phyloP scores from a whole-genome alignment of 768 basidiomycete genomes.

The Rhodotorula diobovata region DNA sequence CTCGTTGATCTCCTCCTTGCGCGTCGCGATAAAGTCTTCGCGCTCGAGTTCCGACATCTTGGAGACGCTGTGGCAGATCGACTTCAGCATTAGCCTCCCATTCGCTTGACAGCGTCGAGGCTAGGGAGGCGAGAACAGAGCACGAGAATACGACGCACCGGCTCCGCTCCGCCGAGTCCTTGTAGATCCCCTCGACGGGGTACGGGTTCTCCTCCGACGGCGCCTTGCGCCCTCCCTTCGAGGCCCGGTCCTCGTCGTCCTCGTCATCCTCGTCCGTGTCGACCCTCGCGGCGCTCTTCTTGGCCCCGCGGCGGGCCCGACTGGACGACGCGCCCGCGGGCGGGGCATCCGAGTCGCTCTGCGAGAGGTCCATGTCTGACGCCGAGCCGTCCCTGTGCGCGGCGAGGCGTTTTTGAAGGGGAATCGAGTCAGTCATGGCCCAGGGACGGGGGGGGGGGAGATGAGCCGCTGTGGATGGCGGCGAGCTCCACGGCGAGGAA shows the following conservation, averaged over 20 bases:
- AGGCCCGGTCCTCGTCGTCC: conserved; percentile 44
- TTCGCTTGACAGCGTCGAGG: no score
- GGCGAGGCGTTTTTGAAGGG: no score
- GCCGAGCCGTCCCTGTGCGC: conserved; percentile 19
- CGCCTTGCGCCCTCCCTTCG: no score
- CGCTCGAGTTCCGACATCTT: conserved; percentile 80
- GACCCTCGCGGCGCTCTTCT: conserved; percentile 20
- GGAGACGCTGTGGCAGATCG: conserved; percentile 58
- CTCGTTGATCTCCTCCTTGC: conserved; percentile 74
- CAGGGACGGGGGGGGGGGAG: not conserved
- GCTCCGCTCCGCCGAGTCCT: conserved; percentile 74
- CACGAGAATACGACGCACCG: conserved; percentile 55
- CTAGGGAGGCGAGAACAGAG: not conserved
- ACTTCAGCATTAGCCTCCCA: not conserved
- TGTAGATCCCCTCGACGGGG: conserved; percentile 86
- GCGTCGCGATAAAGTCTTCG: conserved; percentile 74
- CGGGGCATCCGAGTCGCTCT: conserved; percentile 56
- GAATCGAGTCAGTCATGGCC: not conserved
- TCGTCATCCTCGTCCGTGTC: conserved; percentile 52
- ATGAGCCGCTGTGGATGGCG: not conserved
- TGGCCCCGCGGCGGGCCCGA: conserved; percentile 12
- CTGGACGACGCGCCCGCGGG: conserved; percentile 45
- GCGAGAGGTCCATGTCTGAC: conserved; percentile 44
- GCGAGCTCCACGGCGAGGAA: not conserved
- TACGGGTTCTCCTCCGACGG: conserved; percentile 62